Evolutionary conservation across 1,284 basidiomycete species (phyloP), one percentile per base, ranked within the genome.

Genomic region (Cystobasidiaceae sp.): DNA sequence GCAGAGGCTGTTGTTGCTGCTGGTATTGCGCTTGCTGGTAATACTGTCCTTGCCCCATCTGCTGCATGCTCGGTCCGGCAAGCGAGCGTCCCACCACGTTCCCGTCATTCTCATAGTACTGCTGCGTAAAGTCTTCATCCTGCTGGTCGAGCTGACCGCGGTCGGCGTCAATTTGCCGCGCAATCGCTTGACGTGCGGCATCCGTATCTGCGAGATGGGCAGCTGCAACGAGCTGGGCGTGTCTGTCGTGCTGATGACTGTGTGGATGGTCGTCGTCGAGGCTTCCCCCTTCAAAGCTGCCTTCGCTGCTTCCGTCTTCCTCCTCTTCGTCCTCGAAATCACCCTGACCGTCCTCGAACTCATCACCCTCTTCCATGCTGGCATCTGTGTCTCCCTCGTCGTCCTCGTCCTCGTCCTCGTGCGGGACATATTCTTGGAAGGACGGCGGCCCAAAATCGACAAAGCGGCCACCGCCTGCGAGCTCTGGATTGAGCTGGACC

Each of bases 341-440:
- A 39, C 66, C 67, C 15, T 65, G 57, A 25, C 54, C 68, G 48
- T 68, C 56, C 50, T 71, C 69, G 21, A 63, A 60, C 48, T 69
- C 60, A 48, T 57, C 56, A 3, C 34, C 67, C 2, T 68, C 56
- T 19, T 67, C 64, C 50, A 60, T 50, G 63, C 67, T 66, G 25
- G 63, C 57, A 30, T 69, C 67, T 19, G 69, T 71, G 33, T 70
- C 68, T 17, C 68, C 68, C 34, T 72, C 70, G 4, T 51, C 67
- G 11, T 71, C 72, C 19, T 70, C 72, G 50, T 71, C 70, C 28
- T 60, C 56, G 11, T 71, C 71, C 11, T 73, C 67, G 5, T 85
- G 86, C 33, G 86, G 84, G 45, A 43, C 79, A 65, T 80, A 79
- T 54, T 80, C 80, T 63, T 81, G 79, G 67, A 80, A 81, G 4